phyloP scores from a whole-genome alignment of 331 rosid genomes.

The Malus hybrid region DNA sequence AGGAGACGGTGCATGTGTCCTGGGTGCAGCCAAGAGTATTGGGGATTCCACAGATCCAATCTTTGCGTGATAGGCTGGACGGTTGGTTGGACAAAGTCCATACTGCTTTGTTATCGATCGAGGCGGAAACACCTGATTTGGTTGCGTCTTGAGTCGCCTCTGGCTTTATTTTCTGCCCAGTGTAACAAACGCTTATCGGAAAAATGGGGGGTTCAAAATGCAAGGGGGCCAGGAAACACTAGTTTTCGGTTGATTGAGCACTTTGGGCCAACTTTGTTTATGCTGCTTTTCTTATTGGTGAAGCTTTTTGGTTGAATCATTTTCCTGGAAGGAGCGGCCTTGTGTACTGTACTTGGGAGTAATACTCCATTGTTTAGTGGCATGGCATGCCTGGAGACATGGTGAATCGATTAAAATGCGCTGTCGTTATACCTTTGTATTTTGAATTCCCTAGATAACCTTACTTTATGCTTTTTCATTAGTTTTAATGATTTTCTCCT shows the following conservation, averaged over 20 bases:
- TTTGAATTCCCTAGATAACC: too few species aligned
- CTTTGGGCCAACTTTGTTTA: conserved; percentile 27
- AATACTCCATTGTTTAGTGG: conserved; percentile 30
- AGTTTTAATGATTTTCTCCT: too few species aligned
- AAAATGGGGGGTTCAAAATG: conserved; percentile 24
- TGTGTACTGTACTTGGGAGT: conserved; percentile 46
- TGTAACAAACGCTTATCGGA: conserved; percentile 43
- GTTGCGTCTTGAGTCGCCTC: conserved; percentile 53
- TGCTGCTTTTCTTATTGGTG: conserved; percentile 43
- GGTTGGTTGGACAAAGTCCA: conserved; percentile 82
- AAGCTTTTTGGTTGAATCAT: conserved; percentile 38
- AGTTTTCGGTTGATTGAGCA: conserved; percentile 27
- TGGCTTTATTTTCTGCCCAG: conserved; percentile 27
- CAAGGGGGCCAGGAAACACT: conserved; percentile 30
- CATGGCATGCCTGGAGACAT: conserved; percentile 48
- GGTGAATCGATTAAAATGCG: conserved; percentile 19
- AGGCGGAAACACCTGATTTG: conserved; percentile 98
- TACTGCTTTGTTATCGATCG: conserved; percentile 74
- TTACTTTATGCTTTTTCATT: too few species aligned
- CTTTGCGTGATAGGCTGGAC: conserved; percentile 79
- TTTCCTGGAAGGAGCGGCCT: conserved; percentile 40
- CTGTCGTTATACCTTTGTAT: too few species aligned
- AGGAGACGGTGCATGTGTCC: conserved; percentile 86
- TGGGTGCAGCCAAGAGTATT: conserved; percentile 99
- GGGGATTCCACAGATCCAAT: conserved; percentile 84